Evolutionary conservation across 2,329 filamentous ascomycete genomes (phyloP).

Genomic region (Trichophyton verrucosum): DNA sequence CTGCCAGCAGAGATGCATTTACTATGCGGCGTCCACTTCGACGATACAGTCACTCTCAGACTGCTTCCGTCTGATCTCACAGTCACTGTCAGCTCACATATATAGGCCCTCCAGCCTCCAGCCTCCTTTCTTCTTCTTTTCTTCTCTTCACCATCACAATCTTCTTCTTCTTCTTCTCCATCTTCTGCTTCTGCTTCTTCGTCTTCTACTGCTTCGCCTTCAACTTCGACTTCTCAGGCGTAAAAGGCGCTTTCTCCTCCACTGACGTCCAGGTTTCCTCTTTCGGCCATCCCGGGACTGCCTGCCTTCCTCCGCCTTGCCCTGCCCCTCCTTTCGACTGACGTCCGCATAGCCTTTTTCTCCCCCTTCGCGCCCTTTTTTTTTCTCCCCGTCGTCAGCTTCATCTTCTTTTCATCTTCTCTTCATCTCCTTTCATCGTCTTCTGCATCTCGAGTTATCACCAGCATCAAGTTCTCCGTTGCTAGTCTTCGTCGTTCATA

Average conservation of each 20-base stretch:
- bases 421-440: constrained; percentile 5
- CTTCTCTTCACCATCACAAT: not conserved
- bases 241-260: not conserved
- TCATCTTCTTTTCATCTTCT: constrained; percentile 13
- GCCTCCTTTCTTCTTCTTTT: constrained; percentile 12
- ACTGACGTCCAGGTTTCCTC: constrained; percentile 15
- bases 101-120: not conserved
- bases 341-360: not conserved
- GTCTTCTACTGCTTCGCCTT: constrained; percentile 9
- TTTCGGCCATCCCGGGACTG: constrained; percentile 5
- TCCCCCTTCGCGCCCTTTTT: constrained; percentile 7
- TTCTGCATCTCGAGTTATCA: not conserved
- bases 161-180: not conserved
- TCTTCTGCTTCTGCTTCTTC: not conserved
- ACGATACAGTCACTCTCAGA: not conserved
- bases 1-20: not conserved
- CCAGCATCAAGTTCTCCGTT: not conserved
- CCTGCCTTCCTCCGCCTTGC: not conserved
- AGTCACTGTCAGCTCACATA: not conserved
- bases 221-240: constrained; percentile 9
- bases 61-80: not conserved
- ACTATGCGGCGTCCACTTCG: not conserved
- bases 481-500: constrained; percentile 14
- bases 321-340: constrained; percentile 4
- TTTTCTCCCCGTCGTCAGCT: constrained; percentile 11